A percentile compares a stretch with the other conserved stretches of the same genome.
phyloP scores from a whole-genome alignment of 441 rosid species.

The Pelargonium fulgidum region DNA sequence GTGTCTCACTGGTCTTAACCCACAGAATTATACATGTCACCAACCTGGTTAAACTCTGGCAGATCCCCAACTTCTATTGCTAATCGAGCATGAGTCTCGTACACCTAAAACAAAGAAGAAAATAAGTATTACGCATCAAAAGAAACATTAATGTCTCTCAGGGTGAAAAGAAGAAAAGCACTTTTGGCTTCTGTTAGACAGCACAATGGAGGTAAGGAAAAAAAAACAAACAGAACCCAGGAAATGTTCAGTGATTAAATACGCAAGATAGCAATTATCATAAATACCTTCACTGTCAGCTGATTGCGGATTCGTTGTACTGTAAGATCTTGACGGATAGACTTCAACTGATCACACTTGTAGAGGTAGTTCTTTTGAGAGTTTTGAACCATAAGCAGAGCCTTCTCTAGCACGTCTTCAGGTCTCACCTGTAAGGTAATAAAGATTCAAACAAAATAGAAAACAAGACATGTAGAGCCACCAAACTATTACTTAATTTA shows the following conservation, averaged over 20 bases:
- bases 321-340: slow-evolving; percentile 97
- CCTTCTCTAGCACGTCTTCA: slow-evolving; percentile 89
- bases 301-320: slow-evolving; percentile 87
- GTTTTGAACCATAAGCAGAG: slow-evolving; percentile 75
- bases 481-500: not conserved
- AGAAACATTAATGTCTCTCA: not conserved
- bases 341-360: slow-evolving; percentile 96
- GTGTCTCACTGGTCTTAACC: not conserved
- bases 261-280: not conserved
- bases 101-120: slow-evolving; percentile 54
- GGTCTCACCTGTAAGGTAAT: slow-evolving; percentile 78
- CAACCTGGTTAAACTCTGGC: slow-evolving; percentile 95
- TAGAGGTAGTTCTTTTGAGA: slow-evolving; percentile 88
- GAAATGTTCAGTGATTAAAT: slow-evolving; percentile 4
- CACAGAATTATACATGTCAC: slow-evolving; percentile 13
- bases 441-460: slow-evolving; percentile 13
- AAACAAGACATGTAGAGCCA: slow-evolving; percentile 8
- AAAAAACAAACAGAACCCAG: not conserved
- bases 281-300: slow-evolving; percentile 73
- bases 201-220: not conserved
- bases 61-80: slow-evolving; percentile 89
- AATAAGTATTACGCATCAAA: not conserved
- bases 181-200: not conserved
- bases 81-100: slow-evolving; percentile 96
- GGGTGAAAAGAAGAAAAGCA: not conserved